Percentiles rank a stretch among this genome's conserved stretches.
phyloP scores from a whole-genome alignment of 345 rosid genomes.

The Populus nigra region DNA sequence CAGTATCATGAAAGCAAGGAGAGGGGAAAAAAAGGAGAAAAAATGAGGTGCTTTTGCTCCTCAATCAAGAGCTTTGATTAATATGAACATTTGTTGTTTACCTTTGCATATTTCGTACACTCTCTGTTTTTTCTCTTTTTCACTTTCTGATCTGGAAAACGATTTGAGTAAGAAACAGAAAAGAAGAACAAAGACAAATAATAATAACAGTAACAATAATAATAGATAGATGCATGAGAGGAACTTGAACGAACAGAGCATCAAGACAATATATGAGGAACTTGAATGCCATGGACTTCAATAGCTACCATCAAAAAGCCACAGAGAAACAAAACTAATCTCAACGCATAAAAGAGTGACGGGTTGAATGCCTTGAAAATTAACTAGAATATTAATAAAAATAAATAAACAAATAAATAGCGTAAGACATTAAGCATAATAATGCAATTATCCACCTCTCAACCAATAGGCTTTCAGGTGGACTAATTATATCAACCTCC shows the following conservation, averaged over 20 bases:
- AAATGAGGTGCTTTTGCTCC: background rate
- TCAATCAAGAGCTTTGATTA: background rate
- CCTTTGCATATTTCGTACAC: background rate
- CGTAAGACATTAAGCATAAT: background rate
- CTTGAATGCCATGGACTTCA: background rate
- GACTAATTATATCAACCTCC: background rate
- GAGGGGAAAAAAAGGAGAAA: background rate
- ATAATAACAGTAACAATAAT: no score
- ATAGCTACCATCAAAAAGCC: background rate
- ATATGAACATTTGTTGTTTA: background rate
- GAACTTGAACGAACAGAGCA: no score
- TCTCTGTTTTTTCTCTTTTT: background rate
- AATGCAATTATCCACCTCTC: background rate
- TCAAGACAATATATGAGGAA: background rate
- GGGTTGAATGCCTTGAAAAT: background rate
- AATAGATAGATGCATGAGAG: no score
- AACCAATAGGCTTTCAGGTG: background rate
- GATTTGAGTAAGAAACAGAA: no score
- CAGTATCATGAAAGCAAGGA: background rate
- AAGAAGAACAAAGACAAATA: no score
- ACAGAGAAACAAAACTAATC: background rate
- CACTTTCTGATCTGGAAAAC: background rate
- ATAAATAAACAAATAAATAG: no score
- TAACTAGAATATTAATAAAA: background rate
- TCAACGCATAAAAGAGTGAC: background rate